Evolutionary conservation across 805 yeast genomes (phyloP), one percentile per base, ranked within the genome.

Genomic region (Priceomyces melissophilus): DNA sequence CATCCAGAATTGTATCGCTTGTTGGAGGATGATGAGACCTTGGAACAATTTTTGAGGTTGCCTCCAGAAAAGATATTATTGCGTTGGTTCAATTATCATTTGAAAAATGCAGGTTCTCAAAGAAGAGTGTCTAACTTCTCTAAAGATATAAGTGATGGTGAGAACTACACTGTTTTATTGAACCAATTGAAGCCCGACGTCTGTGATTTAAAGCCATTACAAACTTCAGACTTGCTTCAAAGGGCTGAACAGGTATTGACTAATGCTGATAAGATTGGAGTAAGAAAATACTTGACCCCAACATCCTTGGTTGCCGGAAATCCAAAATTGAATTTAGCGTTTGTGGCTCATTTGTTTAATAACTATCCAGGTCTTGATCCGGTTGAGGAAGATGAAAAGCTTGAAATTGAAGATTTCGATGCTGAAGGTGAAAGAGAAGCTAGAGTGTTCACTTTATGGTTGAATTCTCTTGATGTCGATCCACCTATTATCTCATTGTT

Each of bases 401-500:
- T 93, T 23, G 98, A 90, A 60, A 87, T 93, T 53, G 99, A 93
- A 70, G 98, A 88, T 52, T 93, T 93, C 57, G 99, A 93, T 61
- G 99, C 99, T 17, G 99, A 93, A 69, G 99, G 99, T 48, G 99
- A 93, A 69, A 86, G 99, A 69, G 99, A 93, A 70, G 99, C 99
- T 3, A 80, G 99, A 64, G 99, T 93, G 10, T 93, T 93, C 69
- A 93, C 99, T 4, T 71, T 93, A 57, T 93, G 99, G 99, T 79
- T 93, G 59, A 93, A 93, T 67, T 88, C 96, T 1, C 76, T 93
- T 55, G 98, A 93, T 51, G 98, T 93, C 11, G 93, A 90, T 48
- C 97, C 98, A 20, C 87, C 96, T 17, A 91, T 93, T 44, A 88
- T 88, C 38, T 81, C 85, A 11, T 70, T 93, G 52, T 93, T 93